phyloP scores from a whole-genome alignment of 768 basidiomycete genomes.

The Lactarius hengduanensis region DNA sequence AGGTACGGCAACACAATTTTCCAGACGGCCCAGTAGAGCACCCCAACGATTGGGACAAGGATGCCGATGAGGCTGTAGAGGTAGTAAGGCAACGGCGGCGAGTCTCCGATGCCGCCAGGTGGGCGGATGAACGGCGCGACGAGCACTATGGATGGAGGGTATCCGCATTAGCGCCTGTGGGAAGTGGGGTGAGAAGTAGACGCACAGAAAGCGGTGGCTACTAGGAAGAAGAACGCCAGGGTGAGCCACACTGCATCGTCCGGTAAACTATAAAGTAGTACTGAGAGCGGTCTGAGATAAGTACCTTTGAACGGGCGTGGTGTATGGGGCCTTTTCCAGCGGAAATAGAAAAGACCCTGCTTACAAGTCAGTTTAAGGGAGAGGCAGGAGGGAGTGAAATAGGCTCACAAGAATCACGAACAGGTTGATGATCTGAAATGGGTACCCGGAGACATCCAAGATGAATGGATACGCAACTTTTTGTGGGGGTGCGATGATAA shows the following conservation, averaged over 20 bases:
- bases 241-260: slow-evolving; percentile 53
- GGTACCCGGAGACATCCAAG: slow-evolving; percentile 54
- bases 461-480: slow-evolving; percentile 59
- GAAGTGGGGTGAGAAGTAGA: slow-evolving; percentile 1
- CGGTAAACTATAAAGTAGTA: slow-evolving; percentile 19
- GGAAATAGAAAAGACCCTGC: slow-evolving; percentile 55
- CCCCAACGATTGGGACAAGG: slow-evolving; percentile 45
- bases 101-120: slow-evolving; percentile 54
- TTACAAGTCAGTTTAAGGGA: background rate
- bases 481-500: slow-evolving; percentile 55
- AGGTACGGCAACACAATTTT: slow-evolving; percentile 48
- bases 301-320: slow-evolving; percentile 50
- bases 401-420: slow-evolving; percentile 52
- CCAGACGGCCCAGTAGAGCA: slow-evolving; percentile 57
- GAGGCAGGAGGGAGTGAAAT: background rate
- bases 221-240: slow-evolving; percentile 54
- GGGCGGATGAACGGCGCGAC: slow-evolving; percentile 56
- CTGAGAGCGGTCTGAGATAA: background rate
- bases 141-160: slow-evolving; percentile 41
- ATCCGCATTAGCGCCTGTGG: background rate
- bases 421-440: slow-evolving; percentile 53
- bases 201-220: slow-evolving; percentile 50
- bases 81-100: slow-evolving; percentile 60
- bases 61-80: slow-evolving; percentile 58
- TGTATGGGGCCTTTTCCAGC: slow-evolving; percentile 49